Evolutionary conservation across 805 yeast genomes (phyloP), one percentile per base, ranked within the genome.

Genomic region (Starmerella apis): DNA sequence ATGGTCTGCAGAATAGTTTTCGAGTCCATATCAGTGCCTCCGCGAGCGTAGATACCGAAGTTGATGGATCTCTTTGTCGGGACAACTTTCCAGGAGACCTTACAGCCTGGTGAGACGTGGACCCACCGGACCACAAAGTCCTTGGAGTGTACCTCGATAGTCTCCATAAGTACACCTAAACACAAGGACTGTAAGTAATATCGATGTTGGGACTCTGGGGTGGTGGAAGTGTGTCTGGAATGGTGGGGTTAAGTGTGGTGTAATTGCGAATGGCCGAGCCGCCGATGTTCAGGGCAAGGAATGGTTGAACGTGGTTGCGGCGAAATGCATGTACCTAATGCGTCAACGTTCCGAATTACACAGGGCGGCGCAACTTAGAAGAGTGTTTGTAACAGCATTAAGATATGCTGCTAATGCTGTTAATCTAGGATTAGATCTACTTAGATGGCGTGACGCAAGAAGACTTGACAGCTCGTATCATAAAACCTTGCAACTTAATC

Each of bases 71-170:
- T 75, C 61, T 80, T 81, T 54, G 81, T 64, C 1, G 97, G 96
- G 59, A 80, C 81, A 47, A 87, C 73, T 61, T 83, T 88, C 83
- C 92, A 90, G 54, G 76, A 76, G 39, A 90, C 75, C 18, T 72
- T 64, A 27, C 81, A 75, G 51, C 79, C 75, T 35, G 78, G 82
- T 0, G 84, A 82, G 6, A 84, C 83, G 54, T 79, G 76, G 48
- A 88, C 79, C 97, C 97, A 92, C 59, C 90, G 86, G 61, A 88
- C 84, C 54, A 87, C 78, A 61, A 85, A 90, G 50, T 92, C 83
- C 65, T 86, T 83, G 45, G 94, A 80, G 59, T 88, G 94, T 22
- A 92, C 79, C 66, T 90, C 96, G 44, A 92, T 75, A 2, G 87
- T 80, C 66, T 90, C 97, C 96, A 87, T 85, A n/a, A 1, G 14